Base-by-base conservation (phyloP, 371 early-diverging fungal species). In the Mortierella sp. region DNA sequence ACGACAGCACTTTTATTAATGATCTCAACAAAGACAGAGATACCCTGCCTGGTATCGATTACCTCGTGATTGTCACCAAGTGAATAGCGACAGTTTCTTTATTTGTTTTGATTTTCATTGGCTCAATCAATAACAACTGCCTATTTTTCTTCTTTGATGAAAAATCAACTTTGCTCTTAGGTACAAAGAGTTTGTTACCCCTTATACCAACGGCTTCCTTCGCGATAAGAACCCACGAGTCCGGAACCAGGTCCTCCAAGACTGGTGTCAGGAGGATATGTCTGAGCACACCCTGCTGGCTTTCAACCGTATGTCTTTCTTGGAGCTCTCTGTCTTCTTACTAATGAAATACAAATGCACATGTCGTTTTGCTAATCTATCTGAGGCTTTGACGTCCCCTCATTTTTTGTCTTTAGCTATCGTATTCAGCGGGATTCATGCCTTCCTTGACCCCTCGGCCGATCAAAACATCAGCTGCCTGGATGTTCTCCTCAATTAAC, bases 161-260 rank as follows among this genome's bases (percentile, higher is more conserved):
- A 4, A 4, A 41, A n/a, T 2, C n/a, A 73, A 74, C 39, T 41
- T 26, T 11, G 76, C n/a, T n/a, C n/a, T n/a, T n/a, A n/a, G n/a
- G n/a, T n/a, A n/a, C n/a, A n/a, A 79, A 44, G 68, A 66, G 14
- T 16, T 66, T 9, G 66, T 79, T 2, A 69, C 76, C 0, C 80
- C 80, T 0, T 75, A 79, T 29, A 72, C 71, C 0, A 68, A 22
- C 40, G 76, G 80, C 1, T 75, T 74, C 53, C 69, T 79, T 2
- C 22, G 48, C 2, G 63, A 52, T 16, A 41, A 52, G 19, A 47
- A 52, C 48, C 67, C 73, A 9, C 58, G 63, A 14, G 77, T 75
- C 43, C 48, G 31, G 4, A 73, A 73, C 43, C n/a, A 34, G 7
- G 52, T 64, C 1, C 40, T 71, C 22, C 72, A 71, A 41, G 65